A percentile compares a stretch with the other conserved stretches of the same genome.
phyloP scores from a whole-genome alignment of 2,329 filamentous ascomycete species.

The Hymenoscyphus albidus region DNA sequence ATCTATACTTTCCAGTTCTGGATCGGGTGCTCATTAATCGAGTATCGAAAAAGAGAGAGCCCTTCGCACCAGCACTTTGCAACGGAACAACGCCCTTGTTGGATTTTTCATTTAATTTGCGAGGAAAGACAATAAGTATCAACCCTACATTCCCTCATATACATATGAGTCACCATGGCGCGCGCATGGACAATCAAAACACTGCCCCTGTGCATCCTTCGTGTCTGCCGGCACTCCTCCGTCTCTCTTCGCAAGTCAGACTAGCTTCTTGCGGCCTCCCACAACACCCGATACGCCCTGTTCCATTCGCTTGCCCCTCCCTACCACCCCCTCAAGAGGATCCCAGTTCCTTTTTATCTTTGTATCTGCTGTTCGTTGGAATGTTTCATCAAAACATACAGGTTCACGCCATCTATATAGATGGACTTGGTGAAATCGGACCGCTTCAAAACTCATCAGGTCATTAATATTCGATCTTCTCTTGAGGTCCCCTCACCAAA shows the following conservation, averaged over 20 bases:
- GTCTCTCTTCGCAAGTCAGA: neutral
- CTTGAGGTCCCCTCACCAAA: neutral
- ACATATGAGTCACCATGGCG: neutral
- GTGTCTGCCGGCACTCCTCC: neutral
- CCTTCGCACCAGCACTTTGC: neutral
- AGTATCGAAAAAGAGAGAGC: neutral
- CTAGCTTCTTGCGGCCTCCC: neutral
- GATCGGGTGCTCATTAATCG: neutral
- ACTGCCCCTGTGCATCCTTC: constrained; percentile 1
- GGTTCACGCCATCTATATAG: neutral
- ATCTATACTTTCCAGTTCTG: neutral
- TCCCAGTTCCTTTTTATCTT: neutral
- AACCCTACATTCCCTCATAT: neutral
- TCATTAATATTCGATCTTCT: neutral
- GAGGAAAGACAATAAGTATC: neutral
- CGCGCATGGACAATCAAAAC: constrained; percentile 1
- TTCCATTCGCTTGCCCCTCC: neutral
- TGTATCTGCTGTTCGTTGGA: neutral
- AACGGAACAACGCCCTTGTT: neutral
- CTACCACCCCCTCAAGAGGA: neutral
- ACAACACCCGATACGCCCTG: neutral
- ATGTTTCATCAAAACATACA: neutral
- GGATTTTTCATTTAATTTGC: neutral
- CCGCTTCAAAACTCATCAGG: neutral
- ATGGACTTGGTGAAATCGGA: neutral